phyloP scores from a whole-genome alignment of 2,329 filamentous ascomycete species.

The Decorospora gaudefroyi region DNA sequence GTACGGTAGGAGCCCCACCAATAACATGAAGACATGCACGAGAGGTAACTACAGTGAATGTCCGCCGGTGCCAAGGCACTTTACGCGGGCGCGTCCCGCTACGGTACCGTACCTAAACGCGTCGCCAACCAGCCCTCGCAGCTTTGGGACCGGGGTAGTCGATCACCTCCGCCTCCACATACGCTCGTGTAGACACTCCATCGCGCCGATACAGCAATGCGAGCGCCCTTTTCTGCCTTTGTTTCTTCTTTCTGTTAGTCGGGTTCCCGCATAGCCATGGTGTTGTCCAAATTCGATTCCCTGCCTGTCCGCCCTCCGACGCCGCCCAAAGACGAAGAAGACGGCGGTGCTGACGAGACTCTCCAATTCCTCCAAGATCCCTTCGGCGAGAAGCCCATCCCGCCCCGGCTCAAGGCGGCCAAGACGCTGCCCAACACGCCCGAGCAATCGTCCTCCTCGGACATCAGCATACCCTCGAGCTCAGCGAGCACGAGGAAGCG shows the following conservation, averaged over 20 bases:
- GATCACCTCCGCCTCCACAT: conserved; percentile 18
- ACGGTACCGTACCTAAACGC: conserved; percentile 17
- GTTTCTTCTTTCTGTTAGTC: conserved; percentile 28
- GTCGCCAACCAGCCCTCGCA: conserved; percentile 24
- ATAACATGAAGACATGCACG: conserved; percentile 9
- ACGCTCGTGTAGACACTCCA: conserved; percentile 13
- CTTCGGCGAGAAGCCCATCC: conserved; percentile 42
- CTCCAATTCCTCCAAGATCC: conserved; percentile 52
- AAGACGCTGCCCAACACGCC: conserved; percentile 43
- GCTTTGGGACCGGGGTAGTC: conserved; percentile 14
- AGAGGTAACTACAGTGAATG: no score
- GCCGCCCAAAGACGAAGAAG: conserved; percentile 56
- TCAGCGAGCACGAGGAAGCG: conserved; percentile 44
- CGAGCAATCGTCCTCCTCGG: conserved; percentile 52
- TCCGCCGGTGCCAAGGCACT: conserved; percentile 17
- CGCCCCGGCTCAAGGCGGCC: conserved; percentile 26
- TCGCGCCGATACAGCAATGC: conserved; percentile 33
- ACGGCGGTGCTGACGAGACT: conserved; percentile 46
- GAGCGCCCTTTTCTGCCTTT: conserved; percentile 20
- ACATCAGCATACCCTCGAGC: conserved; percentile 44
- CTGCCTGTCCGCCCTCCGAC: conserved; percentile 60
- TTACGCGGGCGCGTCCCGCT: conserved; percentile 22
- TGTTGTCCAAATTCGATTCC: conserved; percentile 50
- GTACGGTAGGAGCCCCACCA: conserved; percentile 18
- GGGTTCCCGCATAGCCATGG: conserved; percentile 48